Evolutionary conservation across 1,284 basidiomycete species (phyloP).

Genomic region (Wallemia hederae): DNA sequence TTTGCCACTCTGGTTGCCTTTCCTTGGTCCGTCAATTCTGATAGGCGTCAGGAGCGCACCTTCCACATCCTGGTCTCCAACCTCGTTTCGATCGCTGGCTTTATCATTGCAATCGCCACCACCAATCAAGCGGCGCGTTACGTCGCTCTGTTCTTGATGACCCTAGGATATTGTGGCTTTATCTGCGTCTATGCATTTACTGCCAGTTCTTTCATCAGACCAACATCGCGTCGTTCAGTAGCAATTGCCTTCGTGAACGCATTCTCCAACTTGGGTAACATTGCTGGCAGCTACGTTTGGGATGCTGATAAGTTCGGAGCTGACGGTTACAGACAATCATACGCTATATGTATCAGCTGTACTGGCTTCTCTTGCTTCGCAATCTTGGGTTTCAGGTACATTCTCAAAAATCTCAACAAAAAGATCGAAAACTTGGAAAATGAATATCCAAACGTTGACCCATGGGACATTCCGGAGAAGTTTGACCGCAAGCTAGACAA

Average conservation of each 20-base stretch:
- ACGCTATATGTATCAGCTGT: neutral
- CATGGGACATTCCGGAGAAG: neutral
- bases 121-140: neutral
- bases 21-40: neutral
- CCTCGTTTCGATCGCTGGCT: neutral
- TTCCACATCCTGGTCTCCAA: neutral
- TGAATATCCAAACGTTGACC: neutral
- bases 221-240: neutral
- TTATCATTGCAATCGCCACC: neutral
- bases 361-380: neutral
- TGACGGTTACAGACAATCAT: neutral
- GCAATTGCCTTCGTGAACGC: neutral
- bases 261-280: neutral
- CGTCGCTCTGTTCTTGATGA: neutral
- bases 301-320: neutral
- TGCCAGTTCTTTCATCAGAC: neutral
- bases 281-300: neutral
- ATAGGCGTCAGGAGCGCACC: neutral
- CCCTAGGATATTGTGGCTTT: neutral
- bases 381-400: neutral
- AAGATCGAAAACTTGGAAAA: neutral
- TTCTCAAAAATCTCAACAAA: neutral
- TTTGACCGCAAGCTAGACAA: neutral
- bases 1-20: constrained; percentile 6
- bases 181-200: neutral